These are phyloP conservation scores for Malus fusca DNA, from an alignment of 306 rosid genomes.

Conservation along the genomic window DNA sequence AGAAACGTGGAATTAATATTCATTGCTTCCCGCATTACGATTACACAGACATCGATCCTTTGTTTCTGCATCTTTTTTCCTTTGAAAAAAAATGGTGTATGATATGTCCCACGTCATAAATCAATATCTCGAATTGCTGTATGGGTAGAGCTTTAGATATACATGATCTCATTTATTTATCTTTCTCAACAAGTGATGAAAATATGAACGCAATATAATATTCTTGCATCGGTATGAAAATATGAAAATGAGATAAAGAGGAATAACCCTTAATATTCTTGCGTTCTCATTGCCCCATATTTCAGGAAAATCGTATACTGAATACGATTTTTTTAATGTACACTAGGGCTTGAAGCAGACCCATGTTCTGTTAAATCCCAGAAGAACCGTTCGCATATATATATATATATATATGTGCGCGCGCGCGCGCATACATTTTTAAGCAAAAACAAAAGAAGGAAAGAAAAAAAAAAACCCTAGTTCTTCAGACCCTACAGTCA, in stretches of 20 bases:
- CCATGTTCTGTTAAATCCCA: neutral
- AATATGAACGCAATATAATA: too few species aligned
- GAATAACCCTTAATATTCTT: neutral
- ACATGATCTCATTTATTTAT: too few species aligned
- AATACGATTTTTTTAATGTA: neutral
- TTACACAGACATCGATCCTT: neutral
- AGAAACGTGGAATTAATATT: neutral
- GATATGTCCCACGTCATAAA: neutral
- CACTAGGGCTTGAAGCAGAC: neutral
- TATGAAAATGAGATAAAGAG: neutral
- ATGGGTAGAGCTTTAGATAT: neutral
- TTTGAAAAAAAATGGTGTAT: neutral
- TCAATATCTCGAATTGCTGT: neutral
- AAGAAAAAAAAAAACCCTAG: neutral
- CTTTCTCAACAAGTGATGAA: neutral
- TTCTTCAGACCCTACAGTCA: neutral
- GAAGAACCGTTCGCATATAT: neutral
- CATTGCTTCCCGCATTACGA: neutral
- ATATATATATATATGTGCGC: too few species aligned
- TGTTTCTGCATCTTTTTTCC: neutral
- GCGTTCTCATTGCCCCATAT: neutral
- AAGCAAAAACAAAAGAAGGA: neutral
- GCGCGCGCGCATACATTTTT: neutral
- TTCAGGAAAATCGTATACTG: neutral
- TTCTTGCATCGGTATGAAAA: neutral